These are phyloP conservation scores for Pyronema omphalodes DNA, from an alignment of 495 filamentous ascomycete genomes.

Conservation along the genomic window DNA sequence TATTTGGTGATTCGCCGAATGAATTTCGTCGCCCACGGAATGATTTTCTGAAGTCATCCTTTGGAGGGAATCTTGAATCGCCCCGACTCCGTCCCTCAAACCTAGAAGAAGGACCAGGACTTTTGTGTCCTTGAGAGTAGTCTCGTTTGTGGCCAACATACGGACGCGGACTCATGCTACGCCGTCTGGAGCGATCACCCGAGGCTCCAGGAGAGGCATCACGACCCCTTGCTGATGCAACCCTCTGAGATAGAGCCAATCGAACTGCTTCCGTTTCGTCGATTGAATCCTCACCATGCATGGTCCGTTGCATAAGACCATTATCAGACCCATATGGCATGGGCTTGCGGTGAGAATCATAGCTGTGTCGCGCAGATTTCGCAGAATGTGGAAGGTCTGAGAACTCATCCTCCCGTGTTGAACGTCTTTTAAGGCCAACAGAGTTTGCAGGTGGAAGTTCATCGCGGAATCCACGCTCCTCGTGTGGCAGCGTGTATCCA, in stretches of 20 bases:
- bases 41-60: slow-evolving; percentile 20
- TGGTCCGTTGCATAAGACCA: not conserved
- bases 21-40: slow-evolving; percentile 17
- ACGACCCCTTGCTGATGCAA: slow-evolving; percentile 17
- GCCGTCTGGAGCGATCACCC: not conserved
- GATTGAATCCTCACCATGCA: slow-evolving; percentile 4
- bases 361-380: slow-evolving; percentile 6
- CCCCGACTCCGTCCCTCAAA: not conserved
- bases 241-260: slow-evolving; percentile 19
- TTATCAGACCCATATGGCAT: not conserved
- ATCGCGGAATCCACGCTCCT: not conserved
- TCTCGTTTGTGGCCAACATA: not conserved
- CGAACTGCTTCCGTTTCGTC: slow-evolving; percentile 20
- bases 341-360: slow-evolving; percentile 4
- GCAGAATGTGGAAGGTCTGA: slow-evolving; percentile 10
- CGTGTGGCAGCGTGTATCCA: not conserved
- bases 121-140: not conserved
- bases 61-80: slow-evolving; percentile 10
- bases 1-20: slow-evolving; percentile 12
- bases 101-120: not conserved
- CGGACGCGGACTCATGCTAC: not conserved
- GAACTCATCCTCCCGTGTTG: slow-evolving; percentile 20
- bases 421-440: slow-evolving; percentile 18
- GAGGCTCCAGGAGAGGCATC: slow-evolving; percentile 10
- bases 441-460: slow-evolving; percentile 3